These are phyloP conservation scores for Neltuma alba DNA, from an alignment of 306 rosid genomes.

Conservation along the genomic window DNA sequence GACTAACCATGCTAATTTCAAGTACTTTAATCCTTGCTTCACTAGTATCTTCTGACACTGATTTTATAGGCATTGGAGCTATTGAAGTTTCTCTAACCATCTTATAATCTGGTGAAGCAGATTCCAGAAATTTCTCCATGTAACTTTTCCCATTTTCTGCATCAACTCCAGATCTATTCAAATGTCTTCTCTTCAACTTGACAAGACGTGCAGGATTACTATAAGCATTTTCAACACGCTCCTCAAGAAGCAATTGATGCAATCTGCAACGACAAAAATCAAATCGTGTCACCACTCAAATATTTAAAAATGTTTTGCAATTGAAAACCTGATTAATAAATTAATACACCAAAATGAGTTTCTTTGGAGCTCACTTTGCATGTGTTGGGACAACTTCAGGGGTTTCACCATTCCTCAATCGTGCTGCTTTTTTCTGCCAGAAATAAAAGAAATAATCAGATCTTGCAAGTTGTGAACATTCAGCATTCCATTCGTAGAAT, in stretches of 20 bases:
- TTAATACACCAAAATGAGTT: slow-evolving; percentile 36
- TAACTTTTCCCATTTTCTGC: slow-evolving; percentile 71
- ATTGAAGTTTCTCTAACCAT: slow-evolving; percentile 67
- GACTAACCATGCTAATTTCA: slow-evolving; percentile 74
- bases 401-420: slow-evolving; percentile 79
- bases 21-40: slow-evolving; percentile 74
- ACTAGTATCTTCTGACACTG: slow-evolving; percentile 49
- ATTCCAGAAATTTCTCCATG: slow-evolving; percentile 84
- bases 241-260: slow-evolving; percentile 94
- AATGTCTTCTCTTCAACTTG: slow-evolving; percentile 85
- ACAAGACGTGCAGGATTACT: slow-evolving; percentile 79
- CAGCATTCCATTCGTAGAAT: slow-evolving; percentile 6
- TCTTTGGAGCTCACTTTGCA: slow-evolving; percentile 69
- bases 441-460: slow-evolving; percentile 37
- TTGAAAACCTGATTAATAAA: slow-evolving; percentile 32
- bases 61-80: slow-evolving; percentile 48
- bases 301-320: slow-evolving; percentile 30
- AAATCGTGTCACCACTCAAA: slow-evolving; percentile 42
- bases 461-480: slow-evolving; percentile 24
- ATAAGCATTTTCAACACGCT: slow-evolving; percentile 75
- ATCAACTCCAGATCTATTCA: slow-evolving; percentile 64
- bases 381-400: slow-evolving; percentile 71
- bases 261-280: slow-evolving; percentile 58
- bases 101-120: slow-evolving; percentile 71
- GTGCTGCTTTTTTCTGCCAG: slow-evolving; percentile 79